Conservation (phyloP, 306 rosid genomes). For the Ormosia emarginata region DNA sequence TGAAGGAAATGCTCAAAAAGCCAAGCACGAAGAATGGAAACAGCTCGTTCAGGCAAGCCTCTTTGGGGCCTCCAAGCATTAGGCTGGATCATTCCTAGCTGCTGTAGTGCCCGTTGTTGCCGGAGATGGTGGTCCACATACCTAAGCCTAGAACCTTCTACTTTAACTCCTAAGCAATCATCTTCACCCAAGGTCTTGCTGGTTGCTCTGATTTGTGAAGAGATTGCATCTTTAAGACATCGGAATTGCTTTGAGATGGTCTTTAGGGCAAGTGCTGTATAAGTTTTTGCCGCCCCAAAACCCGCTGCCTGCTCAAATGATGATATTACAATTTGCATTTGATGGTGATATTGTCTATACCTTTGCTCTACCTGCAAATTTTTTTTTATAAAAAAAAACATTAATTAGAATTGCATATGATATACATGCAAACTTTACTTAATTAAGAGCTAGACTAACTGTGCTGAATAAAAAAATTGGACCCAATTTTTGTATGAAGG, state of each 20-base stretch:
- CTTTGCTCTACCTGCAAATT: constrained; percentile 60
- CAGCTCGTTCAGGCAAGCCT: constrained; percentile 86
- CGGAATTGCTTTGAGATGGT: constrained; percentile 81
- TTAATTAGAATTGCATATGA: background rate
- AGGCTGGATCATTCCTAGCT: constrained; percentile 72
- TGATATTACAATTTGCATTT: constrained; percentile 49
- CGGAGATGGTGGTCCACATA: constrained; percentile 70
- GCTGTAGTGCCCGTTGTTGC: constrained; percentile 70
- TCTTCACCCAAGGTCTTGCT: constrained; percentile 72
- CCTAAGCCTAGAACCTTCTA: constrained; percentile 62
- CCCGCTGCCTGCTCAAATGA: constrained; percentile 76
- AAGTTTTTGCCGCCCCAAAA: constrained; percentile 55
- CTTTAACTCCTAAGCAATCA: constrained; percentile 53
- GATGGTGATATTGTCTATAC: constrained; percentile 70
- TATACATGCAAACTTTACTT: background rate
- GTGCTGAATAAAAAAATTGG: background rate
- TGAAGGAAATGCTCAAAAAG: constrained; percentile 87
- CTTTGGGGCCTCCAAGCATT: constrained; percentile 84
- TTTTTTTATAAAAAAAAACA: background rate
- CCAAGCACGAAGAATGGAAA: constrained; percentile 91
- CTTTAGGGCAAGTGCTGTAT: constrained; percentile 59
- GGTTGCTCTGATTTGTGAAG: constrained; percentile 48
- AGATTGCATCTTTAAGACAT: constrained; percentile 61
- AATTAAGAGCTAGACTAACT: background rate
- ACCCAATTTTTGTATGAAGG: background rate